These are phyloP conservation scores for Fusarium floridanum DNA, from an alignment of 2,329 filamentous ascomycete species.

Conservation along the genomic window DNA sequence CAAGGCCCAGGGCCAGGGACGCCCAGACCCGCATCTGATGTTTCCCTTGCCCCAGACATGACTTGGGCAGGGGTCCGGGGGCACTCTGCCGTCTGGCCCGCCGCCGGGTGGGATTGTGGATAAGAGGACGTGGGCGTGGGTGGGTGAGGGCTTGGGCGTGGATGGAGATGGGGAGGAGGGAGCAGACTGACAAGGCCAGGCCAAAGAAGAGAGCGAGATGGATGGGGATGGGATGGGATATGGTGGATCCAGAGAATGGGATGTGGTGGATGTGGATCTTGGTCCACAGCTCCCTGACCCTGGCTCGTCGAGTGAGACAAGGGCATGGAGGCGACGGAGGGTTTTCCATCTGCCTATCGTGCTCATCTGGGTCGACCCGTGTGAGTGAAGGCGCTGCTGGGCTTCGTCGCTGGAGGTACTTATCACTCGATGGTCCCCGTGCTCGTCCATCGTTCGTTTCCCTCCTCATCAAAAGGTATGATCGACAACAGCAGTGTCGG, in stretches of 20 bases:
- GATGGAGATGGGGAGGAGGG: constrained; percentile 2
- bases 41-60: constrained; percentile 50
- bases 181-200: constrained; percentile 5
- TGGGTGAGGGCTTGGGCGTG: constrained; percentile 32
- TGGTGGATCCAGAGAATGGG: constrained; percentile 43
- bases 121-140: constrained; percentile 16
- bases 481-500: constrained; percentile 64
- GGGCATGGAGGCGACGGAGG: constrained; percentile 55
- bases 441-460: constrained; percentile 53
- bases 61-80: constrained; percentile 45
- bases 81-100: constrained; percentile 47
- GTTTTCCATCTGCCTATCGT: constrained; percentile 47
- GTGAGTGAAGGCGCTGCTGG: constrained; percentile 50
- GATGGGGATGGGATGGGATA: constrained; percentile 25
- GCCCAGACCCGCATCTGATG: constrained; percentile 43
- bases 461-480: constrained; percentile 55
- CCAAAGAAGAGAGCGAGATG: background rate
- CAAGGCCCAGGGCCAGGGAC: constrained; percentile 36
- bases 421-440: constrained; percentile 62
- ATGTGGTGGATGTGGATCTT: constrained; percentile 44
- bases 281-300: constrained; percentile 52
- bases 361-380: constrained; percentile 45
- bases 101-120: constrained; percentile 30
- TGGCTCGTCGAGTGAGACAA: constrained; percentile 64
- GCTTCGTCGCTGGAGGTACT: constrained; percentile 57